Evolutionary conservation across 768 basidiomycete genomes (phyloP), one percentile per base, ranked within the genome.

Genomic region (Mycena alexandri): DNA sequence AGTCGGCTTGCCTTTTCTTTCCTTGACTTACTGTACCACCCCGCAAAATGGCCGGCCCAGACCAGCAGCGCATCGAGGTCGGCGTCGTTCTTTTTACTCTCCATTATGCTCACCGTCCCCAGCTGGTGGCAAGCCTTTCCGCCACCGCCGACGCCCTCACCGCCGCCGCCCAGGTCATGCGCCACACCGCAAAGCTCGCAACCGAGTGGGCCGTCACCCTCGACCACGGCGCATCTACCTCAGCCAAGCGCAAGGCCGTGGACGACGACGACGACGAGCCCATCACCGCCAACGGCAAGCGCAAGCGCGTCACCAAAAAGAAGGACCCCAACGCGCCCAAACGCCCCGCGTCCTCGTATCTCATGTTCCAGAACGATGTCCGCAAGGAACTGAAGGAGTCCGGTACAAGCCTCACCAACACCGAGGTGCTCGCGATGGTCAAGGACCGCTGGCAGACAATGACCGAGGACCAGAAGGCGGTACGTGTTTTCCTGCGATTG

Each of bases 241-340:
- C 79, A 67, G 84, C 81, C 67, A 93, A 92, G 77, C 87, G 88
- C 74, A 91, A 88, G 74, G 79, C 81, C n/a, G 82, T 79, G 1
- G 84, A 82, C 48, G 78, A 74, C 29, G 82, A 81, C 3, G 85
- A 83, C 52, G 78, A 74, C 29, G 84, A 80, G 24, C 36, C 36
- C 17, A 29, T 38, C 33, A 22, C 43, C 17, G 25, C 52, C 38
- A 71, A 71, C 52, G 83, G 83, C 75, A 91, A 89, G 77, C 84
- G 86, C 71, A 88, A 85, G 76, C 85, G 88, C 70, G 82, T 82
- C 71, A 82, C 81, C 63, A 95, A 90, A 79, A 91, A 91, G 72
- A 84, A 91, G 78, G 96, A 99, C 74, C 95, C 96, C 21, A 92
- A 96, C 78, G 95, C 95, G 64, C 97, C 97, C 36, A 98, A 96